Conservation (phyloP, 352 stramenopile species). For the Elongisporangium undulatum region DNA sequence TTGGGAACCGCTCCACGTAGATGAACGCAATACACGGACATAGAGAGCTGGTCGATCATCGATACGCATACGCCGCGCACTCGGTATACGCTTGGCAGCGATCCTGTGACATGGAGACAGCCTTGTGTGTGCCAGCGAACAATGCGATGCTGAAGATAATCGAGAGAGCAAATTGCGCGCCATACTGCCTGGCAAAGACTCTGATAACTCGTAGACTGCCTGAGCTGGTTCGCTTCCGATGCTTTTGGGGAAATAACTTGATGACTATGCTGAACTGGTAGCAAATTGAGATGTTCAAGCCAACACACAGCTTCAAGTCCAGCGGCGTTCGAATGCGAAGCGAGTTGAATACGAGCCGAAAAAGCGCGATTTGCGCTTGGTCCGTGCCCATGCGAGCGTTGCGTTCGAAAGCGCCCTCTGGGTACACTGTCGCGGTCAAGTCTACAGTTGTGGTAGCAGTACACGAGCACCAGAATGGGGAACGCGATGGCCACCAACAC, state of each 20-base stretch:
- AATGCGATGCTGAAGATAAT: conserved; percentile 7
- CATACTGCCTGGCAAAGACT: no score
- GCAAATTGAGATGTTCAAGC: conserved; percentile 30
- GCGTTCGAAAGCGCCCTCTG: conserved; percentile 24
- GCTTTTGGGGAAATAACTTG: conserved; percentile 8
- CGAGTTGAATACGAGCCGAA: conserved; percentile 25
- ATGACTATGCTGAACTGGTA: conserved; percentile 34
- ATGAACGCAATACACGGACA: conserved; percentile 34
- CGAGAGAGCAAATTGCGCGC: no score
- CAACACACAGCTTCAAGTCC: conserved; percentile 25
- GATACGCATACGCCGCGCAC: neutral
- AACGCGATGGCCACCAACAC: conserved; percentile 24
- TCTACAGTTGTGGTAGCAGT: conserved; percentile 19
- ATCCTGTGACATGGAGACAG: conserved; percentile 8
- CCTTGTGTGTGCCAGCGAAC: conserved; percentile 11
- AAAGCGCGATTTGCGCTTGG: conserved; percentile 18
- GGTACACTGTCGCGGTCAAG: conserved; percentile 18
- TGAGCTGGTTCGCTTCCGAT: no score
- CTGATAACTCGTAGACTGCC: no score
- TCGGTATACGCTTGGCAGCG: conserved; percentile 4
- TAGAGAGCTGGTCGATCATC: conserved; percentile 1
- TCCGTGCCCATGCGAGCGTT: conserved; percentile 19
- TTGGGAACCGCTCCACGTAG: conserved; percentile 12
- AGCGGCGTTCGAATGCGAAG: conserved; percentile 18
- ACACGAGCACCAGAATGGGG: conserved; percentile 18